Evolutionary conservation across 805 yeast species (phyloP), one percentile per base, ranked within the genome.

Genomic region (Candida silvicultrix): DNA sequence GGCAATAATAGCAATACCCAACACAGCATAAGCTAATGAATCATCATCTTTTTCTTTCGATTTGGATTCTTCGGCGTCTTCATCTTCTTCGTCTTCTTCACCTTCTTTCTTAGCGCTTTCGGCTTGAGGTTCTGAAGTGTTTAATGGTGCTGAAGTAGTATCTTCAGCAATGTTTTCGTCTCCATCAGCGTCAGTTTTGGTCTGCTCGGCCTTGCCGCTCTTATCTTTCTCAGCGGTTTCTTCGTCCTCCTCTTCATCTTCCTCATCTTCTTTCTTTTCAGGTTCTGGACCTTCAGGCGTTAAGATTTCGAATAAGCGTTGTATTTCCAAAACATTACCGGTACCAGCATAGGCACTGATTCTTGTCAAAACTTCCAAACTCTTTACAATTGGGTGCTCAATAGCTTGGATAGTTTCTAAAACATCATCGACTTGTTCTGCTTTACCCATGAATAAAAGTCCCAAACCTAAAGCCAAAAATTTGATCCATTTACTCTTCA

Each of bases 341-440:
- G 98, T 89, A 51, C 98, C 99, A 11, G 97, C 95, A 69, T 85
- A 90, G 4, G 98, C 95, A 70, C 97, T 87, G 44, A 90, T 85
- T 51, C 85, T 89, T 31, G 95, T 89, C 59, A 94, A 74, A 15
- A 89, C 94, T 66, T 88, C 94, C 61, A 90, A 79, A 40, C 95
- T 85, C 55, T 86, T 83, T 23, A 94, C 82, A 60, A 94, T 83
- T 37, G 97, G 97, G 62, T 92, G 97, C 55, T 89, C 97, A 59
- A 94, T 85, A 15, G 98, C 98, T 63, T 84, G 86, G 51, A 94
- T 82, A 0, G 97, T 88, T 63, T 92, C 98, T 51, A 92, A 70
- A 19, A 89, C 96, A 67, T 92, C 98, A 55, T 89, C 96, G 42
- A 84, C 90, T 65, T 86, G 94, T 61, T 90, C 97, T 52, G 90